These are phyloP conservation scores for Trifolium repens DNA, from an alignment of 306 rosid genomes.

Conservation along the genomic window DNA sequence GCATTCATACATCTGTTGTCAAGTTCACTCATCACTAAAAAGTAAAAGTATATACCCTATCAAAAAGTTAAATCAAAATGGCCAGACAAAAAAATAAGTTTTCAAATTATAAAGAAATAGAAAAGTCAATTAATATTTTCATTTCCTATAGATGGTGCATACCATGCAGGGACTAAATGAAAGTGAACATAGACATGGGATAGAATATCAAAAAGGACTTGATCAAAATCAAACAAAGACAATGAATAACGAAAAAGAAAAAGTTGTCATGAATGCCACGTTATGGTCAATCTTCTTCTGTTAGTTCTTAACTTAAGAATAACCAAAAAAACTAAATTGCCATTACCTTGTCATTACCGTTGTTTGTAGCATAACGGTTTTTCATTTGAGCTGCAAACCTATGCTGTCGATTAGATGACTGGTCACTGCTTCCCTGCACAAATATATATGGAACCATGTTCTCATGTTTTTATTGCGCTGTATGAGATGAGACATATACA, in stretches of 20 bases:
- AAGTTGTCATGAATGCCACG: not conserved
- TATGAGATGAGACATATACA: conserved; percentile 18
- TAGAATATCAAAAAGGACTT: conserved; percentile 5
- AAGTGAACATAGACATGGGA: not conserved
- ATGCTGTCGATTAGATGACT: conserved; percentile 63
- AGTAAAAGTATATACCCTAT: conserved; percentile 41
- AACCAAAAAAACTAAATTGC: conserved; percentile 48
- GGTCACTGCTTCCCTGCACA: conserved; percentile 71
- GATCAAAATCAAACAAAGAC: conserved; percentile 3
- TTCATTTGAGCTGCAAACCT: conserved; percentile 61
- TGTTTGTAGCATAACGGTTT: conserved; percentile 52
- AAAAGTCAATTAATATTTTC: conserved; percentile 4
- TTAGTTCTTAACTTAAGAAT: conserved; percentile 4
- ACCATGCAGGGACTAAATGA: conserved; percentile 2
- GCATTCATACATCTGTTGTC: conserved; percentile 98
- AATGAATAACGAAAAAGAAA: conserved; percentile 8
- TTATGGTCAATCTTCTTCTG: conserved; percentile 34
- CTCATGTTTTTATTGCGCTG: conserved; percentile 4
- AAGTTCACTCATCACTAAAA: conserved; percentile 87
- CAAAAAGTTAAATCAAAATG: conserved; percentile 24
- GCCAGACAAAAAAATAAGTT: conserved; percentile 14
- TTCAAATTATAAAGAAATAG: conserved; percentile 1
- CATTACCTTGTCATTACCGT: conserved; percentile 76
- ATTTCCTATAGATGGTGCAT: not conserved
- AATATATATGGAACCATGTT: conserved; percentile 22